These are phyloP conservation scores for Danielia reshetovae DNA, from an alignment of 805 yeast species.

Conservation along the genomic window DNA sequence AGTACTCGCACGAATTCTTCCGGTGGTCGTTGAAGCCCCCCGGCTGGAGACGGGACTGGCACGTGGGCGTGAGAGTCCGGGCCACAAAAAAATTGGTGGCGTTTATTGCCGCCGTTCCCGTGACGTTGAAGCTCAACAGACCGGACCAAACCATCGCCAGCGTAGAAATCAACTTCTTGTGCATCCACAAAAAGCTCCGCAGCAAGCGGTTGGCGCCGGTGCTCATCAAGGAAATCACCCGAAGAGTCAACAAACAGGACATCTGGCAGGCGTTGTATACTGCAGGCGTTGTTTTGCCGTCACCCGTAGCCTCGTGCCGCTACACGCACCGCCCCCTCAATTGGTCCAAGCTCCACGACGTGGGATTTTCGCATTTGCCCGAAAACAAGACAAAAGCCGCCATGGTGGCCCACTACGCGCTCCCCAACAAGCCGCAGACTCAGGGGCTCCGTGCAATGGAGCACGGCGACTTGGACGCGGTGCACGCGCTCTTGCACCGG, in stretches of 20 bases:
- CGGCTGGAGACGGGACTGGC: slow-evolving; percentile 87
- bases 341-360: slow-evolving; percentile 86
- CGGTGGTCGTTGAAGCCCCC: slow-evolving; percentile 95
- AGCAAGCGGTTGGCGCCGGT: slow-evolving; percentile 94
- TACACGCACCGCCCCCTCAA: slow-evolving; percentile 92
- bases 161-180: slow-evolving; percentile 89
- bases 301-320: slow-evolving; percentile 85
- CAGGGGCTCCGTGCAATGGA: slow-evolving; percentile 58
- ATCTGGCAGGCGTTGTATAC: slow-evolving; percentile 97
- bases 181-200: slow-evolving; percentile 90
- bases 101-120: slow-evolving; percentile 88
- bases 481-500: slow-evolving; percentile 50
- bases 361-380: slow-evolving; percentile 85
- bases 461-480: slow-evolving; percentile 60
- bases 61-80: slow-evolving; percentile 87
- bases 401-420: slow-evolving; percentile 58
- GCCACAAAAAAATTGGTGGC: slow-evolving; percentile 77
- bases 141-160: slow-evolving; percentile 46
- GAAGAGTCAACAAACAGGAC: slow-evolving; percentile 78
- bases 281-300: slow-evolving; percentile 86
- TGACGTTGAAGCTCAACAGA: slow-evolving; percentile 57
- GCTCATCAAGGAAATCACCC: slow-evolving; percentile 86
- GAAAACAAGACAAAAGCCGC: slow-evolving; percentile 59
- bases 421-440: slow-evolving; percentile 49
- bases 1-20: slow-evolving; percentile 77